These are phyloP conservation scores for Coemansia umbellata DNA, from an alignment of 192 early-diverging fungal genomes.

Conservation along the genomic window DNA sequence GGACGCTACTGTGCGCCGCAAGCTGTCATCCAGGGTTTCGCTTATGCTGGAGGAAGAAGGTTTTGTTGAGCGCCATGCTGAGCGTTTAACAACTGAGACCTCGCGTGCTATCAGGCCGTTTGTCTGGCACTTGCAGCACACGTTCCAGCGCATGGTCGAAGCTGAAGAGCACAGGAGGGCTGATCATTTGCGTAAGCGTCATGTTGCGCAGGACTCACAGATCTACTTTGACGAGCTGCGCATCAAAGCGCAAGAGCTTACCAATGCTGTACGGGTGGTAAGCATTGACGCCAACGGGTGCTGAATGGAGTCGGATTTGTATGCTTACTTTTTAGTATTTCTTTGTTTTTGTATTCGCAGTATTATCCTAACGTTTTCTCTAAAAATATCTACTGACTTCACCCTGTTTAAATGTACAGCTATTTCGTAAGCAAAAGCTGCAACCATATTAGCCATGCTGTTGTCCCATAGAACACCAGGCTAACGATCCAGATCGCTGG, in stretches of 20 bases:
- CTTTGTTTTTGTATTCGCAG: not conserved
- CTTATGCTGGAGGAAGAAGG: constrained; percentile 53
- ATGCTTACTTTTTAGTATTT: not conserved
- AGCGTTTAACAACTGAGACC: constrained; percentile 61
- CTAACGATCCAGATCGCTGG: too few relatives aligned
- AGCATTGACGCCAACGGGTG: constrained; percentile 10
- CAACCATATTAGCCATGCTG: too few relatives aligned
- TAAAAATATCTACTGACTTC: too few relatives aligned
- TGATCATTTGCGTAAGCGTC: constrained; percentile 55
- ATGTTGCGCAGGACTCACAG: constrained; percentile 62
- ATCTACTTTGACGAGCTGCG: constrained; percentile 64
- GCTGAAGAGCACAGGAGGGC: constrained; percentile 61
- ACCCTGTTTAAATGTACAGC: too few relatives aligned
- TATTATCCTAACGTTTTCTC: too few relatives aligned
- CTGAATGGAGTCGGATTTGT: not conserved
- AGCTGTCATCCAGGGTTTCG: constrained; percentile 55
- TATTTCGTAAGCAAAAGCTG: too few relatives aligned
- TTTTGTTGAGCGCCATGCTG: constrained; percentile 59
- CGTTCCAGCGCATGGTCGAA: constrained; percentile 70
- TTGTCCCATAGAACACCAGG: too few relatives aligned
- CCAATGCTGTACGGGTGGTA: constrained; percentile 44
- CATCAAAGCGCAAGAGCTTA: constrained; percentile 55
- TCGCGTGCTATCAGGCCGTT: constrained; percentile 63
- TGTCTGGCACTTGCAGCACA: constrained; percentile 67
- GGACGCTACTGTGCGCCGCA: constrained; percentile 66